These are phyloP conservation scores for Aspergillus ellipticus DNA, from an alignment of 495 filamentous ascomycete genomes.

Conservation along the genomic window DNA sequence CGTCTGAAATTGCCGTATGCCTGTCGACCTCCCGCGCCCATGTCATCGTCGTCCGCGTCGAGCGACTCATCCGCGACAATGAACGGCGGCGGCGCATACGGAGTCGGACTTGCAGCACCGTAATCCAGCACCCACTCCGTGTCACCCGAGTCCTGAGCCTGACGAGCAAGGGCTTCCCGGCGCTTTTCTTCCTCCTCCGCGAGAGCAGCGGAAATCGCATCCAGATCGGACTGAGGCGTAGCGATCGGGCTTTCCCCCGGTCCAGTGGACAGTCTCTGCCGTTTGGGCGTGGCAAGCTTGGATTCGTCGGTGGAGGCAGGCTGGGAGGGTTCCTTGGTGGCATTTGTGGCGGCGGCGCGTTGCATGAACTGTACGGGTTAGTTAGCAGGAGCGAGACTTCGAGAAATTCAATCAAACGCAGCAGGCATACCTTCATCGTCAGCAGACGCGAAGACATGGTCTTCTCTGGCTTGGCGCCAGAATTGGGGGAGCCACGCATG, in stretches of 20 bases:
- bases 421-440: conserved; percentile 75
- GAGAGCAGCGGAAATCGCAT: conserved; percentile 67
- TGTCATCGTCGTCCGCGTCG: conserved; percentile 34
- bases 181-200: conserved; percentile 73
- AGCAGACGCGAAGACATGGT: conserved; percentile 84
- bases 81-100: conserved; percentile 22
- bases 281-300: conserved; percentile 37
- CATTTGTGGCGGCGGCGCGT: conserved; percentile 64
- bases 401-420: background rate
- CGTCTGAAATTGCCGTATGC: conserved; percentile 39
- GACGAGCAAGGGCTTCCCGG: conserved; percentile 62
- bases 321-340: conserved; percentile 39
- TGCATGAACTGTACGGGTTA: conserved; percentile 76
- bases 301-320: conserved; percentile 31
- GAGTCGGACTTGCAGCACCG: conserved; percentile 22
- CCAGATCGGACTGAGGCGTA: conserved; percentile 35
- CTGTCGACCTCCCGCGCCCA: conserved; percentile 31
- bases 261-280: conserved; percentile 38
- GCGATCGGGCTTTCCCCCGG: conserved; percentile 21
- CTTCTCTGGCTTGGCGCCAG: conserved; percentile 52
- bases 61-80: conserved; percentile 36
- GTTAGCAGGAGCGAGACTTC: too few species aligned
- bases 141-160: conserved; percentile 74
- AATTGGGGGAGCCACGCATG: conserved; percentile 30
- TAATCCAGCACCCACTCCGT: conserved; percentile 76